Evolutionary conservation across 495 filamentous ascomycete genomes (phyloP), one percentile per base, ranked within the genome.

Genomic region (Diplogelasinospora grovesii): DNA sequence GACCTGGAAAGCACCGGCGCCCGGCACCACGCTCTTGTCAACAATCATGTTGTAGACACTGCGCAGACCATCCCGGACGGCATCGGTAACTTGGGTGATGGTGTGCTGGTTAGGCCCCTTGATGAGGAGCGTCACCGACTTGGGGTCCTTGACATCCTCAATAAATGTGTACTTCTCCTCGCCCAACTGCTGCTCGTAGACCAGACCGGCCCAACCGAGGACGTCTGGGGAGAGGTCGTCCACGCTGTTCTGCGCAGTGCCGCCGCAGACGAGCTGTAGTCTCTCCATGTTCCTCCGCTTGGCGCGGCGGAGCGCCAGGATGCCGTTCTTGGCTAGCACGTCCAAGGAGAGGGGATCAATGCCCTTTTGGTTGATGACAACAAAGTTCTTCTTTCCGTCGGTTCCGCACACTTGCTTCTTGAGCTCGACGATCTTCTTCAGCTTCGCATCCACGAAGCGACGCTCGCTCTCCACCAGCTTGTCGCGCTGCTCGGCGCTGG

Each of bases 121-220:
- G 70, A 98, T 96, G 40, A 98, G 74, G 9, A 98, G 71, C 14
- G 92, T 98, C n/a, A 97, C 93, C 4, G 93, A 96, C 71, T 97
- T 98, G 36, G 92, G 86, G 36, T 97, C 86, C 74, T 95, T 97
- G 50, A 98, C 92, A 43, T 98, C 93, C 64, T 97, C 93, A 47
- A 98, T 77, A 51, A 98, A 98, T 11, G 92, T 98, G 68, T 86
- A 98, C 69, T 98, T 98, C 70, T 98, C 92, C 70, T 98, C 92
- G 37, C 92, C 92, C 4, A 98, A 77, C 57, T 93, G 86, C 68
- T 97, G 89, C 70, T 98, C 92, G 53, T 98, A 96, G 28, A 98
- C 92, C 25, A 85, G 73, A 34, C 92, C 92, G 37, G 93, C 92
- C 92, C 92, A 98, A 20, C 92, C 92, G 35, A 98, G 81, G 45